Conservation (phyloP, 192 early-diverging fungal species). For the Coemansia sp. region DNA sequence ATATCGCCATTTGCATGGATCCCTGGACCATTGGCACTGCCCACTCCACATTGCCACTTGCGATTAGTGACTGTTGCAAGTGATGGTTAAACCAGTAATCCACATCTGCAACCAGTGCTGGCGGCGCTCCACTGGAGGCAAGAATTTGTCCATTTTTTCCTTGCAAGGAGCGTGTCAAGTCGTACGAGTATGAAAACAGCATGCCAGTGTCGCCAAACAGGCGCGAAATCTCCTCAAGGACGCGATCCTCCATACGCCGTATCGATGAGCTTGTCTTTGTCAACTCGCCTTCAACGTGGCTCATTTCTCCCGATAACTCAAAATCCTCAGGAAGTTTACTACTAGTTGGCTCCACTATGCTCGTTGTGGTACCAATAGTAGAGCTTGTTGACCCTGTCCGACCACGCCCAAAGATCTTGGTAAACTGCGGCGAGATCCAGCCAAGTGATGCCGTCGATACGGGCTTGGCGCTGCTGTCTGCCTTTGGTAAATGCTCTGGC, state of each 20-base stretch:
- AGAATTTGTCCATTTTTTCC: constrained; percentile 13
- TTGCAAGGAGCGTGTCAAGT: constrained; percentile 50
- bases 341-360: not conserved
- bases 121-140: not conserved
- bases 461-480: not conserved
- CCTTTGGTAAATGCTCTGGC: not conserved
- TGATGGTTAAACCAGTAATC: constrained; percentile 54
- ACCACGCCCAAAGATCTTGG: constrained; percentile 35
- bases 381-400: constrained; percentile 10
- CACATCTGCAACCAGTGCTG: constrained; percentile 21
- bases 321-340: not conserved
- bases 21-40: constrained; percentile 69
- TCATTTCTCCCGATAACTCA: not conserved
- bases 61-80: constrained; percentile 32
- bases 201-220: constrained; percentile 45
- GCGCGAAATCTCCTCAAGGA: constrained; percentile 44
- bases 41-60: constrained; percentile 24
- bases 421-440: constrained; percentile 50
- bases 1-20: constrained; percentile 67
- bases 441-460: not conserved
- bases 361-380: not conserved
- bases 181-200: constrained; percentile 49
- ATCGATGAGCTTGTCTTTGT: constrained; percentile 9
- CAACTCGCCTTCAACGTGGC: not conserved
- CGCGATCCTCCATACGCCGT: constrained; percentile 50